A percentile compares a stretch with the other conserved stretches of the same genome.
phyloP scores from a whole-genome alignment of 164 flowering plant genomes.

The Amborella trichopoda region DNA sequence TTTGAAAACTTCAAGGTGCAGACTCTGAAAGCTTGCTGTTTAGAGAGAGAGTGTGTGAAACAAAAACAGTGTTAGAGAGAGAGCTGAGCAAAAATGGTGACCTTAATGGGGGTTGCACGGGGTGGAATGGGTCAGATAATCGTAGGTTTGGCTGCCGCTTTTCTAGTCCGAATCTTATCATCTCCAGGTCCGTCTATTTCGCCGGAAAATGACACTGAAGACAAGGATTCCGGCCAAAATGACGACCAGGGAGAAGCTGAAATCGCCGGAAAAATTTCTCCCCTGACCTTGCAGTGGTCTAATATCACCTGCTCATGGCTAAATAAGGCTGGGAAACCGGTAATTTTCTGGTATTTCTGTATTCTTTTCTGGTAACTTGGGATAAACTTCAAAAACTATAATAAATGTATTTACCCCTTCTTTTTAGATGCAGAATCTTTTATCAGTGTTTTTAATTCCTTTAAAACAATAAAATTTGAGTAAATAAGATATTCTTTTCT shows the following conservation, averaged over 20 bases:
- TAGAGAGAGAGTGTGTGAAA: no score
- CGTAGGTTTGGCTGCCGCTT: constrained; percentile 68
- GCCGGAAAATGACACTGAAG: constrained; percentile 31
- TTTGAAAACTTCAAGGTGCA: no score
- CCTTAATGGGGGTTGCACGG: constrained; percentile 29
- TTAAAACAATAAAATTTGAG: no score
- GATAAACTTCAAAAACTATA: no score
- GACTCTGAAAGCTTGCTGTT: no score
- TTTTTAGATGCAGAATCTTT: no score
- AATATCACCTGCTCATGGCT: constrained; percentile 69
- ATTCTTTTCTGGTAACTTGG: no score
- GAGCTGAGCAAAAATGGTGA: constrained; percentile 1
- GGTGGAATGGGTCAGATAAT: constrained; percentile 67
- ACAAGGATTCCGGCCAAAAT: constrained; percentile 9
- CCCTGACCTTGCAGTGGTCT: constrained; percentile 72
- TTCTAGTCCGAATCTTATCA: constrained; percentile 64
- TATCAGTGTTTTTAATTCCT: no score
- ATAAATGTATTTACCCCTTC: no score
- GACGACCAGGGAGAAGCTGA: constrained; percentile 22
- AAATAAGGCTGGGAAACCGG: constrained; percentile 66
- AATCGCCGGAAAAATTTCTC: constrained; percentile 32
- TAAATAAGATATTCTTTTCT: no score
- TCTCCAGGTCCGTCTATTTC: constrained; percentile 47
- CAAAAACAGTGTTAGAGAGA: neutral
- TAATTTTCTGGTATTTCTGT: no score